A percentile compares a stretch with the other conserved stretches of the same genome.
Conservation (phyloP, 352 stramenopile genomes). For the Pythium scleroteichum region DNA sequence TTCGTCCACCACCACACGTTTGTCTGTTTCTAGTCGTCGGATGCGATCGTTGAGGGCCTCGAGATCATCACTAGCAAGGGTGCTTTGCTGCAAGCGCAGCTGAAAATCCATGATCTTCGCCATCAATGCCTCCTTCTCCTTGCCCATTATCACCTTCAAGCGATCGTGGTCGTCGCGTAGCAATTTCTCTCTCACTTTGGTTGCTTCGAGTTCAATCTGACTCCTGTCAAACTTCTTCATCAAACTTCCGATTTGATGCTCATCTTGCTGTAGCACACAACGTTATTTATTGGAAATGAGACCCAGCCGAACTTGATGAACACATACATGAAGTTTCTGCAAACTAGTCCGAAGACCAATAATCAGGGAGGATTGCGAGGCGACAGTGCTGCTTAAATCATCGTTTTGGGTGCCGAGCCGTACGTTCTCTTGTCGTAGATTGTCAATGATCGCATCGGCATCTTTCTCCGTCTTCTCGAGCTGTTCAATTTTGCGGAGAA, state of each 20-base stretch:
- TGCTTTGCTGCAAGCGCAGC: slow-evolving; percentile 42
- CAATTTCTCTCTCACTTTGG: slow-evolving; percentile 51
- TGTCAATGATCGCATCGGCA: slow-evolving; percentile 33
- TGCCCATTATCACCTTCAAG: slow-evolving; percentile 36
- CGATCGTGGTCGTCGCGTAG: slow-evolving; percentile 53
- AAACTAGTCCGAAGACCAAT: slow-evolving; percentile 57
- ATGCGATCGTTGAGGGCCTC: slow-evolving; percentile 40
- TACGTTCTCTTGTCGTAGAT: slow-evolving; percentile 44
- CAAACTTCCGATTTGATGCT: slow-evolving; percentile 44
- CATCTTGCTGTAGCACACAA: slow-evolving; percentile 37
- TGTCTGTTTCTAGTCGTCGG: slow-evolving; percentile 34
- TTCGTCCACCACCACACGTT: slow-evolving; percentile 20
- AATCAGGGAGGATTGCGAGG: slow-evolving; percentile 59
- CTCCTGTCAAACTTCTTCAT: slow-evolving; percentile 47
- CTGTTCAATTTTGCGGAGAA: slow-evolving; percentile 63
- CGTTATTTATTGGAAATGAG: neutral
- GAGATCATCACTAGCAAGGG: slow-evolving; percentile 29
- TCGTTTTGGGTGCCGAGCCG: slow-evolving; percentile 40
- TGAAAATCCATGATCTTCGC: slow-evolving; percentile 61
- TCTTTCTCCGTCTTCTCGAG: slow-evolving; percentile 55
- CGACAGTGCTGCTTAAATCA: slow-evolving; percentile 48
- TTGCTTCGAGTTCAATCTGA: slow-evolving; percentile 52
- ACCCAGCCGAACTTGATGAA: neutral
- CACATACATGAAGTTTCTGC: slow-evolving; percentile 49
- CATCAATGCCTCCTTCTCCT: slow-evolving; percentile 59